These are phyloP conservation scores for Colletotrichum lentis DNA, from an alignment of 2,329 filamentous ascomycete species.

Conservation along the genomic window DNA sequence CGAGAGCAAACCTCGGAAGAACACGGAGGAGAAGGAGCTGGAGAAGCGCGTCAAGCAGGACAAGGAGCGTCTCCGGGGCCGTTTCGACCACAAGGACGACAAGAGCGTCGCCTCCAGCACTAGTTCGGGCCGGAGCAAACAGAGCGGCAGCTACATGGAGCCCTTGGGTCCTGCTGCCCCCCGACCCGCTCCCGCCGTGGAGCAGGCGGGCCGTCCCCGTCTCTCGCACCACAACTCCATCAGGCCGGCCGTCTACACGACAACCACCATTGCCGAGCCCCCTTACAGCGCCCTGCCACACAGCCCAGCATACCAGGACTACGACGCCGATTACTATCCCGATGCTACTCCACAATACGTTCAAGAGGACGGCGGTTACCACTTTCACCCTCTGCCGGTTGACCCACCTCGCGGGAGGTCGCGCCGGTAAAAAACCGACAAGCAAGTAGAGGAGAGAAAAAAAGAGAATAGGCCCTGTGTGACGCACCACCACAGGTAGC, in stretches of 20 bases:
- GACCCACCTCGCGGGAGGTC: slow-evolving; percentile 22
- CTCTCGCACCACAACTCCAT: slow-evolving; percentile 7
- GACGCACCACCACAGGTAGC: slow-evolving; percentile 18
- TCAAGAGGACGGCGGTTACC: slow-evolving; percentile 49
- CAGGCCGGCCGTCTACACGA: slow-evolving; percentile 18
- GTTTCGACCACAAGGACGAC: slow-evolving; percentile 47
- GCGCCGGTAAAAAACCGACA: slow-evolving; percentile 1
- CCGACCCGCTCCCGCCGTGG: slow-evolving; percentile 18
- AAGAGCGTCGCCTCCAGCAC: slow-evolving; percentile 41
- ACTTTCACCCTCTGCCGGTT: slow-evolving; percentile 45
- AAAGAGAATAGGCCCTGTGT: slow-evolving; percentile 23
- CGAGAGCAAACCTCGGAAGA: slow-evolving; percentile 43
- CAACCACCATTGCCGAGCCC: slow-evolving; percentile 29
- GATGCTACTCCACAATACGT: slow-evolving; percentile 41
- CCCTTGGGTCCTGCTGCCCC: slow-evolving; percentile 27
- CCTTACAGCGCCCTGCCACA: slow-evolving; percentile 46
- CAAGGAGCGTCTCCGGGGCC: slow-evolving; percentile 50
- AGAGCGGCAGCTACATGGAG: slow-evolving; percentile 44
- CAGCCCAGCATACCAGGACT: slow-evolving; percentile 40
- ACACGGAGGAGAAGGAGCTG: slow-evolving; percentile 37
- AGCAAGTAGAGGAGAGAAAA: background rate
- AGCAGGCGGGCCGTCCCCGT: slow-evolving; percentile 4
- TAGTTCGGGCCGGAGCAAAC: slow-evolving; percentile 39
- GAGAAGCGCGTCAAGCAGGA: slow-evolving; percentile 44
- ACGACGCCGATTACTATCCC: slow-evolving; percentile 42